Base-by-base conservation (phyloP, 257 asterid species). In the Scutellaria minor region DNA sequence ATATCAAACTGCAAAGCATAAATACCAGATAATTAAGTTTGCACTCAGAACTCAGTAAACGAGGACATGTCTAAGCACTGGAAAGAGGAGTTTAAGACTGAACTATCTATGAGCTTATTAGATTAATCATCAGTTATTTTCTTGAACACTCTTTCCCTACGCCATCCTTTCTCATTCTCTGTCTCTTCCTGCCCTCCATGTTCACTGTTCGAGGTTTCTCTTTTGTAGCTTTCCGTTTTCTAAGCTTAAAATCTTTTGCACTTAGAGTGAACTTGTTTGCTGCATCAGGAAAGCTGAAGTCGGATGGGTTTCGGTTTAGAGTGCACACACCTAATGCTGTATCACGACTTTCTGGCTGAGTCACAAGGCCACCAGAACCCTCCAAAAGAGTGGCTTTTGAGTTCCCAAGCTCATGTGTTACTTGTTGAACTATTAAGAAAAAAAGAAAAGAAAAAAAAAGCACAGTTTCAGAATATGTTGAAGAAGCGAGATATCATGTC, bases 301-400 rank as follows among this genome's bases (percentile, higher is more conserved):
- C 97, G 47, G 87, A 90, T 8, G 98, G 98, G 77, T 89, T 93
- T 47, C 74, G 73, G 67, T 93, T 90, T 18, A 78, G 80, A 13
- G 78, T 75, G 84, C 90, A 85, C 39, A 74, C 68, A 9, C 79
- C 78, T 15, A 71, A 66, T 50, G 69, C 73, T 14, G 20, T 31
- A 5, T 75, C 24, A 22, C 47, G 56, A 55, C 44, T 70, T 15
- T 51, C 65, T 45, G 76, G 73, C 39, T 41, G 72, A 64, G 50
- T 60, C 20, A 1, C 72, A 56, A 15, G 39, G n/a, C 22, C 24
- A 40, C 39, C 65, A 3, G 82, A 51, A 12, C 70, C 75, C 59
- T 55, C 76, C 68, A 73, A 54, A 41, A 10, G 71, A 45, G 31
- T 39, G 67, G 70, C 68, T 68, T 50, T 74, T 7, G 72, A 56